These are phyloP conservation scores for Glebionis coronaria DNA, from an alignment of 129 eudicot genomes.

Conservation along the genomic window DNA sequence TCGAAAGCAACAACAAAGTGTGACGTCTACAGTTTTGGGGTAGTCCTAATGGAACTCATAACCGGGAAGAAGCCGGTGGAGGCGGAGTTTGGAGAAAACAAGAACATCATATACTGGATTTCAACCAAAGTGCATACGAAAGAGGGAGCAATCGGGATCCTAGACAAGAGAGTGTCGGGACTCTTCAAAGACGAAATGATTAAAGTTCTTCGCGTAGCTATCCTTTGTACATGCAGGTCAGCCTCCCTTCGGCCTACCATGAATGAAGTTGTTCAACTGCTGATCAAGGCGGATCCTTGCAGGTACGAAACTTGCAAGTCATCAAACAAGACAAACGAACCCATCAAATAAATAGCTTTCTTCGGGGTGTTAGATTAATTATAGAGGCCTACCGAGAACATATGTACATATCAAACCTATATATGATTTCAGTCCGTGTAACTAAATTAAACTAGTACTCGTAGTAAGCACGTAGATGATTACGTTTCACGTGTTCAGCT, in stretches of 20 bases:
- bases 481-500: no score
- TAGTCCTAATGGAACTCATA: conserved; percentile 75
- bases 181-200: conserved; percentile 59
- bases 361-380: conserved; percentile 24
- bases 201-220: conserved; percentile 74
- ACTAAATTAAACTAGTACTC: no score
- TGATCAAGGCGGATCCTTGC: conserved; percentile 80
- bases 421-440: no score
- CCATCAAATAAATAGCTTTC: conserved; percentile 29
- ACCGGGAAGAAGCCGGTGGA: conserved; percentile 93
- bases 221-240: conserved; percentile 57
- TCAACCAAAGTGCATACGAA: conserved; percentile 74
- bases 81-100: conserved; percentile 88
- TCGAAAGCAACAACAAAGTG: conserved; percentile 87
- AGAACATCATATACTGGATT: conserved; percentile 85
- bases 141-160: conserved; percentile 65
- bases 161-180: conserved; percentile 59
- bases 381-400: neutral
- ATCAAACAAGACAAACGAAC: conserved; percentile 52
- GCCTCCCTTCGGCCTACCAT: conserved; percentile 69
- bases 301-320: conserved; percentile 57
- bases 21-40: conserved; percentile 93
- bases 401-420: no score
- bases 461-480: no score
- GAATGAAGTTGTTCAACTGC: conserved; percentile 76